phyloP scores from a whole-genome alignment of 768 basidiomycete genomes.

The Lentinus brumalis region DNA sequence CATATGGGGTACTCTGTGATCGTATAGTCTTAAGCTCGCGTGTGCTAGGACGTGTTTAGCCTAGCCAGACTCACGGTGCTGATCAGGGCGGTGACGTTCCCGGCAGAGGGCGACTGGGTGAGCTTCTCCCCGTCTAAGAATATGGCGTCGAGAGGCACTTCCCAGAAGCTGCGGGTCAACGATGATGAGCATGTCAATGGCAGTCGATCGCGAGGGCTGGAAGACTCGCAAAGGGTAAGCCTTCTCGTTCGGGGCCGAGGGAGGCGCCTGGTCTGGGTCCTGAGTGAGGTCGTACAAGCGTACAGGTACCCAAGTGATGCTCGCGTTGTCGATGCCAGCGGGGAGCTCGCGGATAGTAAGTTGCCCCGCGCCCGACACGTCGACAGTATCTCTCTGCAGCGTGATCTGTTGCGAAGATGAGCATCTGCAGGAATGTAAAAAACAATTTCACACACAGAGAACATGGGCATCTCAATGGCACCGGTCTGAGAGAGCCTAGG shows the following conservation, averaged over 20 bases:
- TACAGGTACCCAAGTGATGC: constrained; percentile 69
- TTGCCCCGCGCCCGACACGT: constrained; percentile 68
- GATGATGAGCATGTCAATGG: not conserved
- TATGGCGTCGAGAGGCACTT: constrained; percentile 69
- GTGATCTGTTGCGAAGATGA: constrained; percentile 38
- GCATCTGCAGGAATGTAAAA: not conserved
- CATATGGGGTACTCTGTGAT: constrained; percentile 70
- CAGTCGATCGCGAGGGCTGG: not conserved
- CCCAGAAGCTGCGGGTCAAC: constrained; percentile 47
- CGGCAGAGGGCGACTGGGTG: no score
- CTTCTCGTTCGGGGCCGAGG: constrained; percentile 62
- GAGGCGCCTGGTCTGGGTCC: constrained; percentile 34
- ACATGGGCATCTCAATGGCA: constrained; percentile 47
- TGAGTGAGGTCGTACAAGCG: constrained; percentile 52
- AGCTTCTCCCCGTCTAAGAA: constrained; percentile 68
- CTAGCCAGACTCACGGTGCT: constrained; percentile 57
- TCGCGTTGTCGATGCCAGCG: constrained; percentile 45
- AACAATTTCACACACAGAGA: constrained; percentile 27
- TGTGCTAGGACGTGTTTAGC: no score
- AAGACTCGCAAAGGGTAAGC: constrained; percentile 31
- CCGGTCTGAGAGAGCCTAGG: constrained; percentile 26
- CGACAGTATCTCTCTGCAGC: constrained; percentile 68
- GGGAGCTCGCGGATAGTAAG: constrained; percentile 72
- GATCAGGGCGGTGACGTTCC: constrained; percentile 56
- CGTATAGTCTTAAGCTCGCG: not conserved